phyloP scores from a whole-genome alignment of 495 filamentous ascomycete species.

The Penicillium verhagenii region DNA sequence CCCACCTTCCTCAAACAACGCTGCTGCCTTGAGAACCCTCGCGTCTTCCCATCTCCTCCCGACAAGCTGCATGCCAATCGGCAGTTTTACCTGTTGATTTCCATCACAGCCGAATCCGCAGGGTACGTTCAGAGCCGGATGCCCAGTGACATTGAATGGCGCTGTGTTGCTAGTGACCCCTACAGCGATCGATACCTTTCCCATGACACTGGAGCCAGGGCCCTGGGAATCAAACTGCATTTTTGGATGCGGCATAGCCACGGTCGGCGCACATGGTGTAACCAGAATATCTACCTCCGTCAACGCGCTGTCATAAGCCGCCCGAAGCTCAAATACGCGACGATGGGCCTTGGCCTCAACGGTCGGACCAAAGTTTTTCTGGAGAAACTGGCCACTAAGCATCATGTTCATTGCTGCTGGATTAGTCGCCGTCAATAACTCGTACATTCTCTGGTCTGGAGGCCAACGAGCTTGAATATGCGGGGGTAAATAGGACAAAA shows the following conservation, averaged over 20 bases:
- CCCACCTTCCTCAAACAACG: constrained; percentile 18
- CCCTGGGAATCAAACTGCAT: constrained; percentile 7
- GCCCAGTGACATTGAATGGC: constrained; percentile 54
- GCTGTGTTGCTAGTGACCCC: constrained; percentile 52
- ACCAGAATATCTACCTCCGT: constrained; percentile 45
- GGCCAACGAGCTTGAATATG: constrained; percentile 25
- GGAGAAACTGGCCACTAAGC: constrained; percentile 31
- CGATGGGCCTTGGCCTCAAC: constrained; percentile 42
- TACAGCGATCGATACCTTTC: constrained; percentile 32
- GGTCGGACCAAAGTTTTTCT: constrained; percentile 19
- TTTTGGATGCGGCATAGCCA: constrained; percentile 34
- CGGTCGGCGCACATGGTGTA: constrained; percentile 41
- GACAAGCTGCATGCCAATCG: constrained; percentile 58
- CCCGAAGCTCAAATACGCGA: constrained; percentile 40
- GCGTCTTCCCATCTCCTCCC: constrained; percentile 48
- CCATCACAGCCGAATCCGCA: constrained; percentile 41
- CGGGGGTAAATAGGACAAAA: constrained; percentile 23
- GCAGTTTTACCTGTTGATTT: constrained; percentile 43
- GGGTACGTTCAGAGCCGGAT: constrained; percentile 55
- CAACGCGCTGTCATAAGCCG: constrained; percentile 44
- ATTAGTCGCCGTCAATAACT: constrained; percentile 28
- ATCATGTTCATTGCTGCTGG: constrained; percentile 32
- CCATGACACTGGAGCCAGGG: constrained; percentile 18
- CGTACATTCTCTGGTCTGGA: constrained; percentile 32
- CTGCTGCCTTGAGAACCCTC: constrained; percentile 22